Evolutionary conservation across 1,284 basidiomycete species (phyloP).

Genomic region (Mycosarcoma mackinlayi): DNA sequence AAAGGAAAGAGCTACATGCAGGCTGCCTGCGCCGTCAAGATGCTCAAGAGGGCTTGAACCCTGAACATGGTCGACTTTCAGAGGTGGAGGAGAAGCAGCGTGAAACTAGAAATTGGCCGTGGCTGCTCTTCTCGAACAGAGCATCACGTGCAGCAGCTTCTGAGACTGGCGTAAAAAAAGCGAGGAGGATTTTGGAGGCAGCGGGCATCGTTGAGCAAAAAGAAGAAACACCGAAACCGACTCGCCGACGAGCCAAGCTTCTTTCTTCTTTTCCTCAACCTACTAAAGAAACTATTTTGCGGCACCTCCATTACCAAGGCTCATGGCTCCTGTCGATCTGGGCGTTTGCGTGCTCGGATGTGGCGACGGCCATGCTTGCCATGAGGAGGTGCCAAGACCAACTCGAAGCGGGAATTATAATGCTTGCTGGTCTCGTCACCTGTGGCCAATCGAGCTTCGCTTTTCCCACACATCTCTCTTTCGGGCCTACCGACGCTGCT

Average conservation of each 20-base stretch:
- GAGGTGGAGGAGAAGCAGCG: too few species aligned
- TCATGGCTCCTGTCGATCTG: conserved; percentile 35
- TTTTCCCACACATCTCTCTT: conserved; percentile 49
- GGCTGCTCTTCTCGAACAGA: too few species aligned
- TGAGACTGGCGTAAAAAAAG: conserved; percentile 2
- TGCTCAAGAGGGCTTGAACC: too few species aligned
- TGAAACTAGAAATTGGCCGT: too few species aligned
- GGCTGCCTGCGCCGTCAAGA: too few species aligned
- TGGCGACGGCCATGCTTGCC: conserved; percentile 40
- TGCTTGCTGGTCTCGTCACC: conserved; percentile 41
- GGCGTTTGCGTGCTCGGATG: conserved; percentile 47
- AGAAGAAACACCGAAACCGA: neutral
- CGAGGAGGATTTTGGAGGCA: too few species aligned
- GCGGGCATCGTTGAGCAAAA: conserved; percentile 3
- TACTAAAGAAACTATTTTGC: conserved; percentile 46
- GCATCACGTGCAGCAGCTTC: conserved; percentile 15
- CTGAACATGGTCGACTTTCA: too few species aligned
- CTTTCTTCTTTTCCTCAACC: conserved; percentile 45
- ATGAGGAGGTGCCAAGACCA: conserved; percentile 47
- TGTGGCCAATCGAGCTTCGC: conserved; percentile 49
- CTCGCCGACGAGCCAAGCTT: neutral
- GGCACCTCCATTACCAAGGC: conserved; percentile 53
- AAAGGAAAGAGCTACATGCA: too few species aligned
- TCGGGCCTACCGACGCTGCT: too few species aligned
- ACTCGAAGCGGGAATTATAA: conserved; percentile 45